These are phyloP conservation scores for Astrothelium subdiscretum DNA, from an alignment of 495 filamentous ascomycete species.

Conservation along the genomic window DNA sequence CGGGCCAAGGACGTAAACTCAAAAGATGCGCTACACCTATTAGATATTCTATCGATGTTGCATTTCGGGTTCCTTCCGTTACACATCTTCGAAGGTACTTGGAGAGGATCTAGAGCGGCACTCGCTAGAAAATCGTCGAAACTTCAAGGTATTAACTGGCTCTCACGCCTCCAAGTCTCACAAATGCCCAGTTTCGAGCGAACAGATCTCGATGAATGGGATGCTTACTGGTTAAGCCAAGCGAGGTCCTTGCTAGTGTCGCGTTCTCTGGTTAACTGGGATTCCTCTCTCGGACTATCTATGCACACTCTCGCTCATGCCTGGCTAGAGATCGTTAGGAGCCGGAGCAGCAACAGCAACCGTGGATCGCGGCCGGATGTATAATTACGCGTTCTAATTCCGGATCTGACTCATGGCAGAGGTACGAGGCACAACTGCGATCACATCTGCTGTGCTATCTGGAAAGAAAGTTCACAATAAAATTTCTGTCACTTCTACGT, in stretches of 20 bases:
- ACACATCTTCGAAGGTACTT: slow-evolving; percentile 6
- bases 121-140: background rate
- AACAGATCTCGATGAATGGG: slow-evolving; percentile 14
- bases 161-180: slow-evolving; percentile 14
- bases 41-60: slow-evolving; percentile 7
- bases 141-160: background rate
- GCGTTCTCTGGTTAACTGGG: slow-evolving; percentile 16
- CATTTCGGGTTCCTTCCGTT: slow-evolving; percentile 4
- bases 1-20: background rate
- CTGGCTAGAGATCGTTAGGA: slow-evolving; percentile 13
- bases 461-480: no score
- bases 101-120: background rate
- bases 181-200: slow-evolving; percentile 17
- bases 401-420: no score
- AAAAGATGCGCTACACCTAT: slow-evolving; percentile 9
- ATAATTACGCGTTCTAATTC: no score
- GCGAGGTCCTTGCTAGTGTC: slow-evolving; percentile 20
- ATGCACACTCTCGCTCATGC: slow-evolving; percentile 20
- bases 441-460: no score
- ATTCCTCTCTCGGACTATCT: slow-evolving; percentile 9
- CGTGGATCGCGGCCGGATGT: slow-evolving; percentile 10
- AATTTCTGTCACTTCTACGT: no score
- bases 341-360: background rate
- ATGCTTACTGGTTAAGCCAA: slow-evolving; percentile 18
- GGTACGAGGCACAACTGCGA: no score